A percentile compares a stretch with the other conserved stretches of the same genome.
Evolutionary conservation across 2,329 filamentous ascomycete genomes (phyloP).

Genomic region (Colletotrichum truncatum): DNA sequence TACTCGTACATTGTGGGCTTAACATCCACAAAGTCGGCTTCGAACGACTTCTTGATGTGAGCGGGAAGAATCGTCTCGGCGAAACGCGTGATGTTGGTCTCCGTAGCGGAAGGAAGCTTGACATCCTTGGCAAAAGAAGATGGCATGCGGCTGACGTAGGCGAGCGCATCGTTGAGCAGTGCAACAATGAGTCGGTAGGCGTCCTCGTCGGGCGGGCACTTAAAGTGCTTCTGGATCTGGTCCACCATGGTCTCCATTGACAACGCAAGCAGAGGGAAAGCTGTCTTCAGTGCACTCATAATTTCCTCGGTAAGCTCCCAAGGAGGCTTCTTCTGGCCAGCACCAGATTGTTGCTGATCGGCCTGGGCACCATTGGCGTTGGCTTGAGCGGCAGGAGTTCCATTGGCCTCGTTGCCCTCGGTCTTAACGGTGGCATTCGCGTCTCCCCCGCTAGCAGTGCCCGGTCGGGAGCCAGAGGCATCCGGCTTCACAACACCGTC

Average conservation of each 20-base stretch:
- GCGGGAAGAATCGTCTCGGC: constrained; percentile 94
- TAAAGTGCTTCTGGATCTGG: constrained; percentile 98
- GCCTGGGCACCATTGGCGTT: constrained; percentile 24
- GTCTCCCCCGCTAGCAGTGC: constrained; percentile 59
- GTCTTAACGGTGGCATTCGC: constrained; percentile 52
- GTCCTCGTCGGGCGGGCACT: constrained; percentile 97
- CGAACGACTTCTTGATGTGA: constrained; percentile 96
- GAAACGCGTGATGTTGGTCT: constrained; percentile 96
- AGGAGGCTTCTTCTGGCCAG: constrained; percentile 75
- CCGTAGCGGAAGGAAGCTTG: constrained; percentile 88
- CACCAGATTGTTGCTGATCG: constrained; percentile 34
- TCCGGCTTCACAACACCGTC: constrained; percentile 53
- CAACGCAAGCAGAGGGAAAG: constrained; percentile 92
- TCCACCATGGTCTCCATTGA: constrained; percentile 99
- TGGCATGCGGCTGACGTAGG: constrained; percentile 90
- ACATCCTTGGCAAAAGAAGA: constrained; percentile 88
- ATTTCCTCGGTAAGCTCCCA: constrained; percentile 98
- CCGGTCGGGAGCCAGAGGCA: constrained; percentile 53
- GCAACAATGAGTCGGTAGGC: constrained; percentile 98
- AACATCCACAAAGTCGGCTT: constrained; percentile 93
- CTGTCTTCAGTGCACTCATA: constrained; percentile 93
- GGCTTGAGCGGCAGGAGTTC: constrained; percentile 20
- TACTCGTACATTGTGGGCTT: constrained; percentile 99
- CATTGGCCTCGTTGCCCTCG: constrained; percentile 49
- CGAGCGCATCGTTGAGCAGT: constrained; percentile 91